Conservation (phyloP, 805 yeast genomes). For the Tetrapisispora arboricola region DNA sequence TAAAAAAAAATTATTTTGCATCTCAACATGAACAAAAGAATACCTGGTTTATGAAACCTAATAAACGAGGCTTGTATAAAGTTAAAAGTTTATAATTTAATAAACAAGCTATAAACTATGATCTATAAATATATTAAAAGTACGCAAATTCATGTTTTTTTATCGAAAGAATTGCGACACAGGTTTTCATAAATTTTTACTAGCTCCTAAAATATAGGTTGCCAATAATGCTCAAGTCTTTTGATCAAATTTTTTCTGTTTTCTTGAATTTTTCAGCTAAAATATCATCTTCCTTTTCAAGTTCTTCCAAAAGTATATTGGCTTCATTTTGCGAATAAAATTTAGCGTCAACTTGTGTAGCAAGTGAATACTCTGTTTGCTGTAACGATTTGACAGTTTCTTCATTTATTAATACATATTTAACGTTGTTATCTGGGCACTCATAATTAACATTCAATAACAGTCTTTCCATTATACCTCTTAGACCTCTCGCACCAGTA, state of each 20-base stretch:
- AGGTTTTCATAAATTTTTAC: too few species aligned
- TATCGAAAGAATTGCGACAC: too few species aligned
- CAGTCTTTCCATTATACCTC: constrained; percentile 45
- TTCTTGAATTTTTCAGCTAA: constrained; percentile 26
- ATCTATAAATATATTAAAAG: background rate
- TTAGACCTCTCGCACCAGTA: constrained; percentile 52
- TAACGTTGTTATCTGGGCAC: constrained; percentile 47
- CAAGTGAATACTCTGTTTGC: constrained; percentile 24
- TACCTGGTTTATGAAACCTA: background rate
- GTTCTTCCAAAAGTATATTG: constrained; percentile 33
- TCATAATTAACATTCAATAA: constrained; percentile 45
- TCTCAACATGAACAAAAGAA: constrained; percentile 3
- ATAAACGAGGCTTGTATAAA: background rate
- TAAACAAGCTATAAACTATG: background rate
- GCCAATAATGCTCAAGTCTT: too few species aligned
- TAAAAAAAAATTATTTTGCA: background rate
- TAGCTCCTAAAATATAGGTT: too few species aligned
- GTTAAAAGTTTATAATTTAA: constrained; percentile 1
- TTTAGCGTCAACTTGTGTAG: constrained; percentile 30
- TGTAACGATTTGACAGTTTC: constrained; percentile 34
- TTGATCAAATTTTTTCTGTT: too few species aligned
- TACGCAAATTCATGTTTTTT: background rate
- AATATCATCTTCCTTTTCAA: constrained; percentile 33
- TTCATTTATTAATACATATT: constrained; percentile 39
- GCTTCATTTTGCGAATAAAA: constrained; percentile 39